phyloP scores from a whole-genome alignment of 1,284 basidiomycete species.

The Farysia itapuensis region DNA sequence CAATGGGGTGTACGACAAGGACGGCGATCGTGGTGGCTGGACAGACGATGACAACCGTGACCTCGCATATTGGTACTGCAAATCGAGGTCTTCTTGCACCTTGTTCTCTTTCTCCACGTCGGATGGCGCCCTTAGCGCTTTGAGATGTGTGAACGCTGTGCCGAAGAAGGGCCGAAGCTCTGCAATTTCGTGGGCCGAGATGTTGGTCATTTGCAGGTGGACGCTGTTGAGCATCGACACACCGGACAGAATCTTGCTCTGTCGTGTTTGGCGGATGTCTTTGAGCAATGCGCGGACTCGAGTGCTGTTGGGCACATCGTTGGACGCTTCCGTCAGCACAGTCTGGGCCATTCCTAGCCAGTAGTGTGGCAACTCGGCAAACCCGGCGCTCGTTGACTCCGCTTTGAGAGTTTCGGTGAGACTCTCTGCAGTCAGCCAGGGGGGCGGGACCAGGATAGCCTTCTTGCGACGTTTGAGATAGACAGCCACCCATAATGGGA shows the following conservation, averaged over 20 bases:
- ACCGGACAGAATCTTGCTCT: slow-evolving; percentile 87
- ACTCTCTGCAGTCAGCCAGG: slow-evolving; percentile 81
- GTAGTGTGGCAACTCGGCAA: slow-evolving; percentile 60
- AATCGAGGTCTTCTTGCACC: slow-evolving; percentile 6
- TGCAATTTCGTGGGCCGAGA: slow-evolving; percentile 53
- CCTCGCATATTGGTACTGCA: slow-evolving; percentile 2
- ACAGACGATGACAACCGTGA: no score
- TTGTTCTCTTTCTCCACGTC: slow-evolving; percentile 20
- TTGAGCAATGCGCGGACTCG: slow-evolving; percentile 81
- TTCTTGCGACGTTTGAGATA: slow-evolving; percentile 91
- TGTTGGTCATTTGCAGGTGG: slow-evolving; percentile 64
- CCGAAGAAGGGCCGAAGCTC: slow-evolving; percentile 54
- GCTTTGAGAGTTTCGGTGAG: slow-evolving; percentile 66
- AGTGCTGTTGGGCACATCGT: slow-evolving; percentile 81
- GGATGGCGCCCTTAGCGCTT: slow-evolving; percentile 13
- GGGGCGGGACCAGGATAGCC: slow-evolving; percentile 84
- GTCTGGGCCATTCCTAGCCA: slow-evolving; percentile 28
- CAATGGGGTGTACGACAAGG: no score
- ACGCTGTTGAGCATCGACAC: slow-evolving; percentile 63
- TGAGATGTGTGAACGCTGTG: slow-evolving; percentile 48
- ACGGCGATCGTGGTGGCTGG: no score
- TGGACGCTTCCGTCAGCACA: slow-evolving; percentile 66
- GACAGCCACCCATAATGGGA: slow-evolving; percentile 92
- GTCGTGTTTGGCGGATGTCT: slow-evolving; percentile 88
- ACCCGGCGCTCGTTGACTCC: slow-evolving; percentile 52